Evolutionary conservation across 2,329 filamentous ascomycete species (phyloP).

Genomic region (Sporothrix pseudoabietina): DNA sequence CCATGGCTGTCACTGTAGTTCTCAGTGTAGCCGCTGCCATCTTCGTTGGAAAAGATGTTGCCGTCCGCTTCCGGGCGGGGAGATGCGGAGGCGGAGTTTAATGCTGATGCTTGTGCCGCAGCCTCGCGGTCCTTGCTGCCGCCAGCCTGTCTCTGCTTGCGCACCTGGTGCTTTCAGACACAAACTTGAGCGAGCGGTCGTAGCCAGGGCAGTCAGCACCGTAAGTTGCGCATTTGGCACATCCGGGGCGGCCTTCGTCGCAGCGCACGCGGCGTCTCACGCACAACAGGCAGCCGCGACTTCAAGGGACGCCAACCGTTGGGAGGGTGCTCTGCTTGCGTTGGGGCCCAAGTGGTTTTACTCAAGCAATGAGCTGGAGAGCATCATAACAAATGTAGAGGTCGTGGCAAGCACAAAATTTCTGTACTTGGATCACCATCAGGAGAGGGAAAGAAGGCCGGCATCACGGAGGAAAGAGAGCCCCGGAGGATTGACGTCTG

Average conservation of each 20-base stretch:
- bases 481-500: background rate
- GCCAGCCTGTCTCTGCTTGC: slow-evolving; percentile 28
- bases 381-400: background rate
- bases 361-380: background rate
- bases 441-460: background rate
- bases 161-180: slow-evolving; percentile 46
- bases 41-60: background rate
- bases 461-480: background rate
- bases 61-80: background rate
- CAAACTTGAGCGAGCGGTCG: slow-evolving; percentile 45
- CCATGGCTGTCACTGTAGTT: background rate
- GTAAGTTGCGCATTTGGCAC: slow-evolving; percentile 45
- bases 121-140: background rate
- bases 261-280: slow-evolving; percentile 50
- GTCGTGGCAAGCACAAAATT: background rate
- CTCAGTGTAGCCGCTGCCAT: slow-evolving; percentile 3
- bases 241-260: slow-evolving; percentile 48
- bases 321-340: background rate
- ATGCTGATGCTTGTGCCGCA: background rate
- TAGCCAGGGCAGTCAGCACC: slow-evolving; percentile 47
- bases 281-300: slow-evolving; percentile 46
- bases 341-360: background rate
- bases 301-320: slow-evolving; percentile 47
- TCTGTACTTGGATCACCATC: background rate
- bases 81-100: background rate